Evolutionary conservation across 1,284 basidiomycete genomes (phyloP), one percentile per base, ranked within the genome.

Genomic region (Pterulicium gracile): DNA sequence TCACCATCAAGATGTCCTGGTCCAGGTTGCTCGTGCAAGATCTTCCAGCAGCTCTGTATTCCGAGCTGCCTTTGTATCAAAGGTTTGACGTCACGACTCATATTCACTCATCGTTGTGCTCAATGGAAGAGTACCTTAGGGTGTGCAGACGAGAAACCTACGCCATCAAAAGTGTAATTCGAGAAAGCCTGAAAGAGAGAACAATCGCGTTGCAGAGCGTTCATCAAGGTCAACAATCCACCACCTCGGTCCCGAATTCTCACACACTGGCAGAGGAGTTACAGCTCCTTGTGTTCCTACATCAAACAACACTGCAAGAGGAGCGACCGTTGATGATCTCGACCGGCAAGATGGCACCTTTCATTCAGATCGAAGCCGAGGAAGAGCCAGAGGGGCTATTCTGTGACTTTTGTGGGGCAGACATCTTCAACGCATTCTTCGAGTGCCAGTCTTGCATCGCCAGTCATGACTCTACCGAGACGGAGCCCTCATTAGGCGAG

Each of bases 1-100:
- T 88, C 20, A 83, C 83, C 0, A 68, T 86, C 56, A 89, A 89
- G 61, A 76, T 77, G 5, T 82, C 83, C 1, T 88, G 85, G 85
- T 88, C 85, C 1, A 68, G 86, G 39, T 86, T 88, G 83, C 80
- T 81, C 5, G 54, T 82, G 12, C 57, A 62, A 41, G 79, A 81
- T 2, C 59, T 85, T 14, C 57, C 57, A 35, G 65, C 67, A 0
- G 81, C 84, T 1, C 65, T 82, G 34, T 72, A 75, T 54, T 72
- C 81, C 44, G 85, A 88, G 51, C 66, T 89, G 36, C 82, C 82
- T 1, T 69, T 88, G 14, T 88, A 89, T 56, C 73, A 75, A 57
- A 70, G 85, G 85, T 85, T 51, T 51, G 63, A 46, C n/a, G n/a
- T 27, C 7, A n/a, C 13, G 19, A 34, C 12, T 24, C 24, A 23